Evolutionary conservation across 2,329 filamentous ascomycete genomes (phyloP), one percentile per base, ranked within the genome.

Genomic region (Alternaria triticimaculans): DNA sequence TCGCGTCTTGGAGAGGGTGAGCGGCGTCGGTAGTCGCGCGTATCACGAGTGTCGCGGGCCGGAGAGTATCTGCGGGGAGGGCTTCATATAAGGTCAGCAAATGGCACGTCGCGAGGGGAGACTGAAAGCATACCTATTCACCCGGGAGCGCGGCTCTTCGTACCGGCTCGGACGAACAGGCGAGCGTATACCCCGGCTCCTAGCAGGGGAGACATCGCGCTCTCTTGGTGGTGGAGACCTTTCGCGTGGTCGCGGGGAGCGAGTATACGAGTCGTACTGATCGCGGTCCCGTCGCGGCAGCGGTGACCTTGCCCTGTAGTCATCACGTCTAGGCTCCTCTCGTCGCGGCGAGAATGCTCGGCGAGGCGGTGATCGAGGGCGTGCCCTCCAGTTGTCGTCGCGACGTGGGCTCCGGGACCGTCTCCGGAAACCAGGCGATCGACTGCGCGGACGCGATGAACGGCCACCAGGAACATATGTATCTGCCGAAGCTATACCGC

Each of bases 1-100:
- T 84, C 81, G 62, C 82, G 82, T 71, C 85, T 81, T 49, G 85
- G 83, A 45, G 83, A 81, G 55, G 86, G 86, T 60, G 85, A 89
- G 64, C 85, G 83, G 43, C 87, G 86, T 50, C 85, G 84, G 48
- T 80, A 81, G 53, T 84, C 82, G 72, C 82, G 84, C 30, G 72
- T 77, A 45, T 83, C 81, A 53, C 82, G 72, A 46, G 72, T 77
- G 49, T 83, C 81, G 50, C 82, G 73, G 48, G 76, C 60, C 68
- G 80, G 83, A 41, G 82, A 84, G 62, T 80, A 83, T 20, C 81
- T 79, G 48, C 82, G 78, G 49, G 69, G 72, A 37, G 74, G 64
- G 72, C 80, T 75, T 66, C 51, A 49, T 56, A 49, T 54, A 50
- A 30, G 37, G 60, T 65, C 64, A 70, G 63, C 48, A 33, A 10